Evolutionary conservation across 1,284 basidiomycete species (phyloP), one percentile per base, ranked within the genome.

Genomic region (Stygiomarasmius scandens): DNA sequence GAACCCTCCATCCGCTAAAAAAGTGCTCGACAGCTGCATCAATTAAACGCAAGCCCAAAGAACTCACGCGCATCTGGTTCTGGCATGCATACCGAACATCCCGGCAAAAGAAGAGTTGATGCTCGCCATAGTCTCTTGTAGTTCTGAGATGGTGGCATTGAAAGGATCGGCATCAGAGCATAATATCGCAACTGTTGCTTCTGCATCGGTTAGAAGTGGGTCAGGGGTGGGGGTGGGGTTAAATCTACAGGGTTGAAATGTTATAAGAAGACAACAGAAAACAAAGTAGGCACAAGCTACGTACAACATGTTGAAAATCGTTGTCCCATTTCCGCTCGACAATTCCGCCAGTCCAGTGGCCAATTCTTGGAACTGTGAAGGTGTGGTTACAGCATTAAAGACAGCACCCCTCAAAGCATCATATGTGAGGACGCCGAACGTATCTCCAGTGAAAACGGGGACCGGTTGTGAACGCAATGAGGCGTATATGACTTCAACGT

Each of bases 271-370:
- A 29, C 2, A 24, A 25, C 19, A 29, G 24, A n/a, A 29, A 49
- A 25, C 16, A n/a, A 29, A 19, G n/a, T 8, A 10, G 25, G 48
- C 25, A 11, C 11, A 27, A 23, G 25, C 2, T 5, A 34, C 41
- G 2, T 32, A 44, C 41, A 54, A 20, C 24, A 72, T 55, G 0
- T 64, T 52, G 38, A 69, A 71, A 16, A 79, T 55, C 2, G 65
- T 52, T 8, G 63, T 63, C 6, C 67, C 71, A 63, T 79, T 66
- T 1, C 74, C 70, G 3, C 49, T 61, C 34, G 74, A 73, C 20
- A 81, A 66, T 3, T 74, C 71, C 9, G 72, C 68, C 20, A 81
- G 67, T 0, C 66, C 74, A 14, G 70, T 51, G 1, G 77, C 77
- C 29, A 82, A 68, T 22, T 60, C 9, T 0, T 65, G 61, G 62